A percentile compares a stretch with the other conserved stretches of the same genome.
Evolutionary conservation across 768 basidiomycete genomes (phyloP).

Genomic region (Mycena epipterygia): DNA sequence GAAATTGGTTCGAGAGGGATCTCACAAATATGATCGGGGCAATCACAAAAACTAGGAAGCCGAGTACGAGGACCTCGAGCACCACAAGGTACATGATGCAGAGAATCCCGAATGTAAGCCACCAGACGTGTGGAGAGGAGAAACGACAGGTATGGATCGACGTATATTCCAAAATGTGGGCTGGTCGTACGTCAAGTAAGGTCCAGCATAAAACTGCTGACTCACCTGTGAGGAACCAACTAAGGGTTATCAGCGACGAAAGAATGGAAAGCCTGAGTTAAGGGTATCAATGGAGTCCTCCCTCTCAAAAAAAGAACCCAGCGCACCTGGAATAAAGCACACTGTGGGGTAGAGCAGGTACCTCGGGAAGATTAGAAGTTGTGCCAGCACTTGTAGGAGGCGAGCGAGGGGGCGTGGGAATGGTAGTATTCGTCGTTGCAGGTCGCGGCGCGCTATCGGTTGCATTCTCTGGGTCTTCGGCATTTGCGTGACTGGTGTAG

Average conservation of each 20-base stretch:
- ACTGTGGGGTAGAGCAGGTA: constrained; percentile 42
- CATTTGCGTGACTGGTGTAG: constrained; percentile 24
- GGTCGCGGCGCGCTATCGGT: not conserved
- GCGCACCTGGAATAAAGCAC: constrained; percentile 57
- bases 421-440: not conserved
- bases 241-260: constrained; percentile 78
- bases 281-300: constrained; percentile 37
- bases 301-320: constrained; percentile 40
- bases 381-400: not conserved
- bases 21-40: constrained; percentile 85
- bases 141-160: constrained; percentile 80
- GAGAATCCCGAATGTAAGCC: constrained; percentile 85
- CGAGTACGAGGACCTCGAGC: constrained; percentile 79
- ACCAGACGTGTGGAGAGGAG: constrained; percentile 87
- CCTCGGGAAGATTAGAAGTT: constrained; percentile 29
- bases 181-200: constrained; percentile 39
- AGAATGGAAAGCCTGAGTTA: constrained; percentile 46
- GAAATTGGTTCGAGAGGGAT: constrained; percentile 27
- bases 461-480: constrained; percentile 23
- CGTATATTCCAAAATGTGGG: constrained; percentile 85
- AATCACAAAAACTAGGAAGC: constrained; percentile 82
- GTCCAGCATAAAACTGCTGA: not conserved
- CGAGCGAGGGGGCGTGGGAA: not conserved
- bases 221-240: constrained; percentile 77
- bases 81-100: constrained; percentile 80